These are phyloP conservation scores for Erodium moschatum DNA, from an alignment of 441 rosid species.

Conservation along the genomic window DNA sequence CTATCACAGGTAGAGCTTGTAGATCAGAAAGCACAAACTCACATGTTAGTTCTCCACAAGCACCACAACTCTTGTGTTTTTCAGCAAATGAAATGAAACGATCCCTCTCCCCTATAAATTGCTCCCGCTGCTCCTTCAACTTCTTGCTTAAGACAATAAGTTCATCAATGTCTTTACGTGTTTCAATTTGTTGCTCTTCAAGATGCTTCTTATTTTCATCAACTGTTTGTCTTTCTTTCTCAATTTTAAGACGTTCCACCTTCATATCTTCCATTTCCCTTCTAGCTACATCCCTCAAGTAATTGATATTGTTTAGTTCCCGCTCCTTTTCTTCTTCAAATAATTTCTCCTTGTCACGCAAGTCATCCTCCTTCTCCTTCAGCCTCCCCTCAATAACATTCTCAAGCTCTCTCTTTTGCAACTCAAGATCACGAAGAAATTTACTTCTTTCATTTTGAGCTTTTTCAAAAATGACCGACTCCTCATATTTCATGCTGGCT, in stretches of 20 bases:
- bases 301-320: slow-evolving; percentile 54
- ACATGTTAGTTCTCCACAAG: slow-evolving; percentile 56
- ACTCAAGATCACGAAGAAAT: slow-evolving; percentile 59
- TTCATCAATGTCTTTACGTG: slow-evolving; percentile 68
- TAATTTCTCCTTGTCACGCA: slow-evolving; percentile 41
- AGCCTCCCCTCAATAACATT: slow-evolving; percentile 44
- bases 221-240: slow-evolving; percentile 59
- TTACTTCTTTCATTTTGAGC: slow-evolving; percentile 68
- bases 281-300: slow-evolving; percentile 67
- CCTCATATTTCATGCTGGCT: slow-evolving; percentile 70
- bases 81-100: slow-evolving; percentile 72
- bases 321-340: slow-evolving; percentile 80
- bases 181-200: slow-evolving; percentile 70
- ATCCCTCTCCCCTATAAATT: slow-evolving; percentile 65
- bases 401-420: slow-evolving; percentile 58
- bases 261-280: slow-evolving; percentile 79
- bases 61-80: slow-evolving; percentile 55
- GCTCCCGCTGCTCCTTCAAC: slow-evolving; percentile 72
- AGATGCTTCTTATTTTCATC: slow-evolving; percentile 58
- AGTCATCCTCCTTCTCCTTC: slow-evolving; percentile 58
- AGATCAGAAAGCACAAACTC: slow-evolving; percentile 69
- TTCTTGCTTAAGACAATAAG: slow-evolving; percentile 67
- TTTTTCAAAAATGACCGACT: slow-evolving; percentile 39
- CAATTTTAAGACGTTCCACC: slow-evolving; percentile 46
- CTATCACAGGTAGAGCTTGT: slow-evolving; percentile 40